Conservation (phyloP, 179 eudicot species). For the Carnegiea gigantea region DNA sequence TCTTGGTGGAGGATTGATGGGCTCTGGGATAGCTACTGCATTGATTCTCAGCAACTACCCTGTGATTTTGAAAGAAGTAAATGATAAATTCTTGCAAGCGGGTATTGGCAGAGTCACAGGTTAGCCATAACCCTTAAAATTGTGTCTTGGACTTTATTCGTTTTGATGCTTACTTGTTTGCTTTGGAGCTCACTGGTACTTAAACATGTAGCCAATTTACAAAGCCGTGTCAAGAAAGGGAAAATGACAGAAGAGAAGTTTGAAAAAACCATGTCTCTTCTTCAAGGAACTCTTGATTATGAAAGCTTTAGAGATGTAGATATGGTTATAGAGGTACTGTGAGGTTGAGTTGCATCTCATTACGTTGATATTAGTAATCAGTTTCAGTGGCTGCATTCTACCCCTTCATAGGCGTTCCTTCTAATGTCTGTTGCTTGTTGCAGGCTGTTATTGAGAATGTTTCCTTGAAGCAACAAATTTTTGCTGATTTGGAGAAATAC, state of each 20-base stretch:
- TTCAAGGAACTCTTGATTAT: slow-evolving; percentile 75
- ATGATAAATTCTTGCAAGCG: slow-evolving; percentile 66
- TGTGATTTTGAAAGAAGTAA: slow-evolving; percentile 92
- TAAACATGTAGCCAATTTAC: slow-evolving; percentile 67
- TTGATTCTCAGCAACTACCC: slow-evolving; percentile 63
- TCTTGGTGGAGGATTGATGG: slow-evolving; percentile 98
- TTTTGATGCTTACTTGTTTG: slow-evolving; percentile 14
- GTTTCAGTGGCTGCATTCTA: slow-evolving; percentile 1
- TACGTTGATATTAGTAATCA: background rate
- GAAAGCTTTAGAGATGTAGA: slow-evolving; percentile 85
- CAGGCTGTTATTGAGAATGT: slow-evolving; percentile 95
- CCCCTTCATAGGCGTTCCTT: background rate
- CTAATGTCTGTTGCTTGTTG: slow-evolving; percentile 21
- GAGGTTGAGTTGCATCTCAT: background rate
- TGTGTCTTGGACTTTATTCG: slow-evolving; percentile 6
- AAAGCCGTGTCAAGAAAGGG: slow-evolving; percentile 92
- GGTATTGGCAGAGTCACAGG: slow-evolving; percentile 85
- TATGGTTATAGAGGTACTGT: slow-evolving; percentile 89
- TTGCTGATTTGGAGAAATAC: slow-evolving; percentile 74
- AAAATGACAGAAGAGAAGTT: slow-evolving; percentile 75
- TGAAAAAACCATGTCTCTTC: slow-evolving; percentile 72
- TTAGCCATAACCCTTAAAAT: slow-evolving; percentile 19
- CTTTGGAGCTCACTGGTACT: slow-evolving; percentile 18
- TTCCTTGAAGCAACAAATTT: slow-evolving; percentile 84
- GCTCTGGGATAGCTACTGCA: slow-evolving; percentile 98